Evolutionary conservation across 2,329 filamentous ascomycete genomes (phyloP).

Genomic region (Ophiostoma ips): DNA sequence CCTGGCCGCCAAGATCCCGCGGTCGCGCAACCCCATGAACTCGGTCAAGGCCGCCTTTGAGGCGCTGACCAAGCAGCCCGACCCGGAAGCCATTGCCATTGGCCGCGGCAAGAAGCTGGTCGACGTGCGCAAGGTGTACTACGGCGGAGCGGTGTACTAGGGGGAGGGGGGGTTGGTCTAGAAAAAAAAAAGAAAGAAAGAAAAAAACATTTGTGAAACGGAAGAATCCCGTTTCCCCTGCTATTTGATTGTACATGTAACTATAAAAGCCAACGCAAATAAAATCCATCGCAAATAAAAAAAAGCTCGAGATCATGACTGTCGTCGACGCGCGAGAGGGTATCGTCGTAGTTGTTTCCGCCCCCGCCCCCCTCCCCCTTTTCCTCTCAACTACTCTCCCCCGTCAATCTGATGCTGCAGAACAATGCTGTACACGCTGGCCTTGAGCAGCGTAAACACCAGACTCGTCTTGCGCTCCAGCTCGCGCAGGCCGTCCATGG

Average conservation of each 20-base stretch:
- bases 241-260: neutral
- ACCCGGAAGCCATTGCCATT: conserved; percentile 80
- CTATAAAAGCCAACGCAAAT: neutral
- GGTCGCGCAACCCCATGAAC: conserved; percentile 94
- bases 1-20: conserved; percentile 66
- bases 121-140: conserved; percentile 94
- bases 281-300: conserved; percentile 1
- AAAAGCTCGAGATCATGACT: neutral
- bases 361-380: too few relatives aligned
- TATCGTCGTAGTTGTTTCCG: conserved; percentile 8
- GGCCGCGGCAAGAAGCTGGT: conserved; percentile 90
- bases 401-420: conserved; percentile 90
- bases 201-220: neutral
- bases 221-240: neutral
- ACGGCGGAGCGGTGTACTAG: conserved; percentile 60
- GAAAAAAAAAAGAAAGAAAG: neutral
- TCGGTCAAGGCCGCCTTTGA: conserved; percentile 82
- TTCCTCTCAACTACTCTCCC: conserved; percentile 34
- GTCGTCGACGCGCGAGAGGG: conserved; percentile 10
- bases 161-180: neutral
- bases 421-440: conserved; percentile 97
- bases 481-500: conserved; percentile 72
- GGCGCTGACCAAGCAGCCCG: conserved; percentile 67
- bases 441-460: conserved; percentile 91
- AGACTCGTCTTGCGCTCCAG: conserved; percentile 89